A percentile compares a stretch with the other conserved stretches of the same genome.
These are phyloP conservation scores for Trichocladium uniseriatum DNA, from an alignment of 495 filamentous ascomycete species.

Conservation along the genomic window DNA sequence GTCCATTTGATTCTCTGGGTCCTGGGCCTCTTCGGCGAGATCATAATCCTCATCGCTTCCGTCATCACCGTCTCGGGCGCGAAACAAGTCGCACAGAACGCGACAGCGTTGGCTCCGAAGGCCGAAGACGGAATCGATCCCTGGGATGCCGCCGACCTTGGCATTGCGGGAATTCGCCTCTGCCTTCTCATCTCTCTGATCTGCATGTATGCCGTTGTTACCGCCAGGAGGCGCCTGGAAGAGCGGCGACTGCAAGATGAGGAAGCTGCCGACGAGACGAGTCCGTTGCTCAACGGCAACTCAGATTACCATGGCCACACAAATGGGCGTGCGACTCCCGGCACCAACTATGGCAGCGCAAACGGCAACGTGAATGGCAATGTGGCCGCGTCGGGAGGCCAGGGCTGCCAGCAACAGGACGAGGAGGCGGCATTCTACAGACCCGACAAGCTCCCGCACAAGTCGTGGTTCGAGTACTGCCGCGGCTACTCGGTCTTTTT, in stretches of 20 bases:
- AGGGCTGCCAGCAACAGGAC: slow-evolving; percentile 30
- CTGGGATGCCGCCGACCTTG: slow-evolving; percentile 47
- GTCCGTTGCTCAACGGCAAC: slow-evolving; percentile 34
- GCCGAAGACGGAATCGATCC: slow-evolving; percentile 15
- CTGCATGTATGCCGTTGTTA: slow-evolving; percentile 34
- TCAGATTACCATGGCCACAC: slow-evolving; percentile 26
- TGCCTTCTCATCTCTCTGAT: slow-evolving; percentile 28
- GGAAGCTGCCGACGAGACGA: slow-evolving; percentile 41
- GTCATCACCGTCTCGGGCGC: slow-evolving; percentile 49
- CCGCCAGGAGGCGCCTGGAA: slow-evolving; percentile 22
- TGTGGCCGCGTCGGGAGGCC: slow-evolving; percentile 17
- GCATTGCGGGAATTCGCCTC: slow-evolving; percentile 35
- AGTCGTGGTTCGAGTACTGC: slow-evolving; percentile 61
- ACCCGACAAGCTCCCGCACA: slow-evolving; percentile 36
- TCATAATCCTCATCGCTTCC: slow-evolving; percentile 56
- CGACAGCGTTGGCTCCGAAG: slow-evolving; percentile 7
- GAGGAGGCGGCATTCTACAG: slow-evolving; percentile 45
- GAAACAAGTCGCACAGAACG: slow-evolving; percentile 39
- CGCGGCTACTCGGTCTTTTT: slow-evolving; percentile 83
- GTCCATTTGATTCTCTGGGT: slow-evolving; percentile 69
- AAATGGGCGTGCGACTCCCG: slow-evolving; percentile 19
- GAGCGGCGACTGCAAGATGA: slow-evolving; percentile 32
- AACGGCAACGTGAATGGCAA: slow-evolving; percentile 21
- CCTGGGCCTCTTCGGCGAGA: slow-evolving; percentile 56
- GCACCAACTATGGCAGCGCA: slow-evolving; percentile 19